Conservation (phyloP, 176 grass and related monocot species). For the Bothriochloa decipiens region DNA sequence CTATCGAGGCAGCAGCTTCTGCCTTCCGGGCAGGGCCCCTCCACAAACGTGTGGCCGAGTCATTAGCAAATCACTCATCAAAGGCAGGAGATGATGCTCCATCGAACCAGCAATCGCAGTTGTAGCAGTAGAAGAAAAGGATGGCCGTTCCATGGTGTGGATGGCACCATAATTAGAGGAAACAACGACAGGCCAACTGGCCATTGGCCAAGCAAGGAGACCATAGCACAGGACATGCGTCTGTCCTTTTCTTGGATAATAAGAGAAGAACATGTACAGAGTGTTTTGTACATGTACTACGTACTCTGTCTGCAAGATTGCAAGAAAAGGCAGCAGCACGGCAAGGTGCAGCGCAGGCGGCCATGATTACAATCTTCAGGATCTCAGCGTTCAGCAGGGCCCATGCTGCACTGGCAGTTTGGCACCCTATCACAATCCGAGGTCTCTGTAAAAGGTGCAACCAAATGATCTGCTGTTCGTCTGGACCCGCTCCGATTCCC, state of each 20-base stretch:
- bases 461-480: background rate
- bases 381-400: background rate
- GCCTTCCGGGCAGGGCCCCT: background rate
- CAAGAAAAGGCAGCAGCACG: background rate
- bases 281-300: background rate
- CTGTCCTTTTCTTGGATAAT: background rate
- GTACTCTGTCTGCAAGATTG: background rate
- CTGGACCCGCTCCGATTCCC: background rate
- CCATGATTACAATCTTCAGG: slow-evolving; percentile 4
- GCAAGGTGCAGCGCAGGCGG: background rate
- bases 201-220: background rate
- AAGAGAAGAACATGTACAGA: background rate
- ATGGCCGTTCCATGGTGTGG: background rate
- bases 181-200: background rate
- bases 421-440: background rate
- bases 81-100: background rate
- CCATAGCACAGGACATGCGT: background rate
- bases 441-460: background rate
- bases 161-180: background rate
- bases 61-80: background rate
- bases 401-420: background rate
- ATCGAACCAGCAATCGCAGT: background rate
- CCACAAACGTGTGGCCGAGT: background rate
- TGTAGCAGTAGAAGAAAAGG: too few relatives aligned
- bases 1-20: background rate